Base-by-base conservation (phyloP, 2,329 filamentous ascomycete species). In the Monosporascus sp. region DNA sequence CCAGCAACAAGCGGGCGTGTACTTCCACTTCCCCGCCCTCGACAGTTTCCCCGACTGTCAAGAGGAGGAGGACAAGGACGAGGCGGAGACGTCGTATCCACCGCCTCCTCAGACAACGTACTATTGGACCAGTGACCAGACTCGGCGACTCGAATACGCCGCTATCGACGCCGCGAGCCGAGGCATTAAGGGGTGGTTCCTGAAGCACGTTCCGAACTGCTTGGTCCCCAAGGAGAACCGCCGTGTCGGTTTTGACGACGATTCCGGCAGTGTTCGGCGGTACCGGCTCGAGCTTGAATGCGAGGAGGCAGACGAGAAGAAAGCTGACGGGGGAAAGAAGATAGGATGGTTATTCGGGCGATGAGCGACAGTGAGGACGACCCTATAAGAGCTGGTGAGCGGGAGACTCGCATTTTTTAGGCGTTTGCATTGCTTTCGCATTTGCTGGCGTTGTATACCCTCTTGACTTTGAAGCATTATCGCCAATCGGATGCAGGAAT, bases 41-140 rank as follows among this genome's bases (percentile, higher is more conserved):
- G 76, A 79, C 24, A 70, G 56, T 8, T 56, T 60, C 50, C 47
- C 63, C 40, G 44, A 52, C 41, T 35, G 44, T n/a, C 49, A 55
- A 31, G 49, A 58, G 43, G 50, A 60, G 19, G 43, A 55, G 20
- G 52, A 59, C 20, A 38, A 54, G 19, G 50, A 56, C 11, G 55
- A 62, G 24, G 52, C 58, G 41, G 51, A 59, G 22, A 59, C 63
- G 1, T 53, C 68, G 2, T 70, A 72, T 37, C 68, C 73, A 3
- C 72, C 74, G 2, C 82, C 80, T 14, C 80, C 80, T 4, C 76
- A 78, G 59, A 85, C 84, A 3, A 81, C 80, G 1, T 81, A 86
- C 63, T 87, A 86, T 69, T 87, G 84, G 84, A 86, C 82, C 1
- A 85, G 81, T 61, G 81, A 86, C 63, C 75, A 74, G 51, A 86